These are phyloP conservation scores for Claviceps quebecensis DNA, from an alignment of 2,329 filamentous ascomycete species.

Conservation along the genomic window DNA sequence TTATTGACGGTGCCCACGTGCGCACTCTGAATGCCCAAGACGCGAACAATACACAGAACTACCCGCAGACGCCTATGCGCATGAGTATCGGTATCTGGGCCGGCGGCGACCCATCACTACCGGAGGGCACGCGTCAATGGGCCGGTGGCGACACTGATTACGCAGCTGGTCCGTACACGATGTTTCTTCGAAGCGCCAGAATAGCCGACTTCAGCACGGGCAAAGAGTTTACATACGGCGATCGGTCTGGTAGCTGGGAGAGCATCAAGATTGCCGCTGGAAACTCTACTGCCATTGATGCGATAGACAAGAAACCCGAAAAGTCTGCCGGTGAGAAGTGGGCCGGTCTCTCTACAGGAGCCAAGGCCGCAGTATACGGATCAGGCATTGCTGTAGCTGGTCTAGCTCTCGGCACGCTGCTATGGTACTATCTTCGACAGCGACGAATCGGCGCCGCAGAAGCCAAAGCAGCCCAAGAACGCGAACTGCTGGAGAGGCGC, in stretches of 20 bases:
- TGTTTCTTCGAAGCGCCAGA: conserved; percentile 51
- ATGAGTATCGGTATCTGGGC: conserved; percentile 55
- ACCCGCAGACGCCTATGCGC: conserved; percentile 65
- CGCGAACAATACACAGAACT: conserved; percentile 47
- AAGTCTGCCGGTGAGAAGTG: conserved; percentile 39
- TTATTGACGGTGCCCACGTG: conserved; percentile 52
- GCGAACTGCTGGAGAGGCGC: conserved; percentile 31
- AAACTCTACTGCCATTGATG: conserved; percentile 40
- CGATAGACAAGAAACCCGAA: conserved; percentile 24
- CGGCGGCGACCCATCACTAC: conserved; percentile 41
- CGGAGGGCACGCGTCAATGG: conserved; percentile 49
- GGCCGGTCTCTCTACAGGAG: conserved; percentile 31
- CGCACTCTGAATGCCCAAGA: conserved; percentile 49
- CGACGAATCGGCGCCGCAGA: conserved; percentile 37
- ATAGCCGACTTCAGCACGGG: conserved; percentile 47
- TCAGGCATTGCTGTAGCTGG: conserved; percentile 29
- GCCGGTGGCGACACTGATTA: conserved; percentile 59
- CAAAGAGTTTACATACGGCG: conserved; percentile 51
- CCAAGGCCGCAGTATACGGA: conserved; percentile 41
- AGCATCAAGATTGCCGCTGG: conserved; percentile 46
- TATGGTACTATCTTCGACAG: conserved; percentile 42
- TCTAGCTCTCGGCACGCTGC: conserved; percentile 24
- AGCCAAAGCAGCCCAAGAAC: conserved; percentile 30
- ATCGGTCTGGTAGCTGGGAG: conserved; percentile 45
- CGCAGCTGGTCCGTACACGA: conserved; percentile 50